Conservation (phyloP, 2,329 filamentous ascomycete species). For the Trichoderma oligosporum region DNA sequence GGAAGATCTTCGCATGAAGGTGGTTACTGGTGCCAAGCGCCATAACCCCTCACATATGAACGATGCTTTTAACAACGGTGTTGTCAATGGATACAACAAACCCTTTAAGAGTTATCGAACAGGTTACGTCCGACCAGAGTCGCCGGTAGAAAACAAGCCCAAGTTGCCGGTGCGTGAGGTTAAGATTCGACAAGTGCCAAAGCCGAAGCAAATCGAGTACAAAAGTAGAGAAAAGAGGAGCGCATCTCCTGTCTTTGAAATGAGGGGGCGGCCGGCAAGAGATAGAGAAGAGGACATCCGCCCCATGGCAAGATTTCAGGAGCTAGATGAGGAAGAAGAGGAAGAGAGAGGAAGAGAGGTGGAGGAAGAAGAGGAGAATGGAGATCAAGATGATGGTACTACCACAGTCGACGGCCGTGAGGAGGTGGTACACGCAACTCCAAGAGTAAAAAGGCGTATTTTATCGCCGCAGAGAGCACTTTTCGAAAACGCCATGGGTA, state of each 20-base stretch:
- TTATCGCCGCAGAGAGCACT: conserved; percentile 22
- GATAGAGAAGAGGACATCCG: conserved; percentile 22
- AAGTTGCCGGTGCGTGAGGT: conserved; percentile 41
- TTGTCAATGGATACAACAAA: conserved; percentile 21
- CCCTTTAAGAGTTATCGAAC: conserved; percentile 13
- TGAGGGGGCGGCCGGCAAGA: conserved; percentile 24
- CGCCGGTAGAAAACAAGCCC: conserved; percentile 28
- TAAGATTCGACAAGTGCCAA: conserved; percentile 25
- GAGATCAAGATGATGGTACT: conserved; percentile 23
- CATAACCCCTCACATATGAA: conserved; percentile 27
- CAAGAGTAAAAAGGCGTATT: conserved; percentile 25
- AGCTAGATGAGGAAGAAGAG: conserved; percentile 20
- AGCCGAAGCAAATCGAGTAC: conserved; percentile 2
- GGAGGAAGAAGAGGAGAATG: neutral
- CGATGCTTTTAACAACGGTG: conserved; percentile 33
- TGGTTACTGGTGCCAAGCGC: conserved; percentile 29
- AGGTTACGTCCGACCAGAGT: conserved; percentile 24
- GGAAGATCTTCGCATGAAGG: conserved; percentile 38
- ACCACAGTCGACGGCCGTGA: conserved; percentile 24
- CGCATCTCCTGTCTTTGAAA: conserved; percentile 28
- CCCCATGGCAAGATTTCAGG: conserved; percentile 22
- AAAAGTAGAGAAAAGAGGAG: conserved; percentile 18
- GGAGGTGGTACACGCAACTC: conserved; percentile 25
- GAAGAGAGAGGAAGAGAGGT: neutral
- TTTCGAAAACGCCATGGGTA: conserved; percentile 27